A percentile compares a stretch with the other conserved stretches of the same genome.
phyloP scores from a whole-genome alignment of 2,329 filamentous ascomycete species.

The Arthroderma uncinatum region DNA sequence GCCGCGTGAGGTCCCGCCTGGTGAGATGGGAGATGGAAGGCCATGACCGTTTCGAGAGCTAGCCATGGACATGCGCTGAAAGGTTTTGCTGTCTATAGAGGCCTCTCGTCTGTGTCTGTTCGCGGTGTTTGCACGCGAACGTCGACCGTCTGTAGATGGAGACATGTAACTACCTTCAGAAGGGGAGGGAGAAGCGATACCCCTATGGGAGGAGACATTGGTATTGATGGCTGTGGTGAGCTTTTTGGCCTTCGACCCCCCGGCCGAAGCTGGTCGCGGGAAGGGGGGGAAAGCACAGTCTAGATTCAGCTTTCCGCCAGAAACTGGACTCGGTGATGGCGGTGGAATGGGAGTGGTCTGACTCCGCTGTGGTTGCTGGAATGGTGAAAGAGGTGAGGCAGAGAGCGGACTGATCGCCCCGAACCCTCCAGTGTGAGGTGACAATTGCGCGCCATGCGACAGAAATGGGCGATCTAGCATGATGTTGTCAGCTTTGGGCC shows the following conservation, averaged over 20 bases:
- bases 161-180: not conserved
- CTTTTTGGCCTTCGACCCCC: constrained; percentile 6
- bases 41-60: constrained; percentile 12
- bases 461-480: constrained; percentile 32
- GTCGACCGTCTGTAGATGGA: not conserved
- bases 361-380: constrained; percentile 27
- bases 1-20: not conserved
- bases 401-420: constrained; percentile 42
- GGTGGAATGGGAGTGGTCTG: constrained; percentile 31
- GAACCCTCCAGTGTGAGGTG: constrained; percentile 17
- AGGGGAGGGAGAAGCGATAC: not conserved
- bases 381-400: constrained; percentile 51
- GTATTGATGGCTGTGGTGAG: constrained; percentile 4
- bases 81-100: constrained; percentile 15
- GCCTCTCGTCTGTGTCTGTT: constrained; percentile 14
- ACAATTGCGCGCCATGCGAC: constrained; percentile 48
- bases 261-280: constrained; percentile 31
- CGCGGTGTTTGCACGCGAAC: not conserved
- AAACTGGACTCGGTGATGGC: constrained; percentile 33
- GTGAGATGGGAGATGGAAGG: constrained; percentile 8
- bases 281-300: constrained; percentile 47
- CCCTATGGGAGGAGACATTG: not conserved
- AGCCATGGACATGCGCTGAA: constrained; percentile 12
- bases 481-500: not conserved
- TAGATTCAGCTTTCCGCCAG: constrained; percentile 29